Base-by-base conservation (phyloP, 352 stramenopile genomes). In the Phytophthora macrochlamydospora region DNA sequence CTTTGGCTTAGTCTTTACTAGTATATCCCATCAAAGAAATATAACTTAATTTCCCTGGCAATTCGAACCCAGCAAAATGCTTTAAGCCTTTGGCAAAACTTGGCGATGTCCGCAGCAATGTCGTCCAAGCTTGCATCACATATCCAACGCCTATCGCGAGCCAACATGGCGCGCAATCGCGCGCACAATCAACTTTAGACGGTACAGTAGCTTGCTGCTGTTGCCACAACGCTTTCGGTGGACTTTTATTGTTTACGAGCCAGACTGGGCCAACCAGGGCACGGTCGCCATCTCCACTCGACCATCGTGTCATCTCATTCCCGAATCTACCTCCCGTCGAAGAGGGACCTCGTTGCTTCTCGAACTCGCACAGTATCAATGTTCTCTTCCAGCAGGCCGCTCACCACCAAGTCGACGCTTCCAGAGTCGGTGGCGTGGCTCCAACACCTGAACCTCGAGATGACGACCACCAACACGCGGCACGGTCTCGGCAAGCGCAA, bases 381-480 rank as follows among this genome's bases (percentile, higher is more conserved):
- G 66, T 59, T 67, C 51, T 48, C 59, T 51, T 64, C 58, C 11
- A 65, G 2, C 24, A 54, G 61, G 43, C 49, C 63, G 42, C 28
- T 42, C 6, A 13, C 44, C 2, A 59, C 53, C 4, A 43, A 31
- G 8, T 62, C 63, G 45, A 37, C 45, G 40, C 38, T 79, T 31
- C 67, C 67, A 7, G 71, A 69, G 42, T 73, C 71, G 50, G 67
- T 79, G 9, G 62, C 63, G 49, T 75, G 67, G 71, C 67, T 79
- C 12, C 55, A 76, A 48, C 52, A 67, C 29, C 13, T 76, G 45
- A 71, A 50, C 12, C 63, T 79, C 32, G 67, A 76, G 45, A 73
- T 79, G 62, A 66, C 67, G 37, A 57, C 63, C 4, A 58, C 51
- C 56, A 59, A 53, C 44, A 33, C 35, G 3, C 51, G 51, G 13